phyloP scores from a whole-genome alignment of 2,329 filamentous ascomycete genomes.

The Botrytis byssoidea region DNA sequence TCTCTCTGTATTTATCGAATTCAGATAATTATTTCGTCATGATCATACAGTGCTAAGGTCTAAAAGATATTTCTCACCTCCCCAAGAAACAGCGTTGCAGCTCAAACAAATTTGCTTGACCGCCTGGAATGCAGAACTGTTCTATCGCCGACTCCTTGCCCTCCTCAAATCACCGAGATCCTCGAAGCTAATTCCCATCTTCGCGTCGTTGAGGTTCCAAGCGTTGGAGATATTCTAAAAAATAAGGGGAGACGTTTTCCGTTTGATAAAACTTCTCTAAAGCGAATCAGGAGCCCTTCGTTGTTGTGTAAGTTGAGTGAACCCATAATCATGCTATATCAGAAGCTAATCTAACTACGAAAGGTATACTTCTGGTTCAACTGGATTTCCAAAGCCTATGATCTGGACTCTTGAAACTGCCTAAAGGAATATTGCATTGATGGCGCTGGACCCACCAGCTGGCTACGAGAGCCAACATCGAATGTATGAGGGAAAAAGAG shows the following conservation, averaged over 20 bases:
- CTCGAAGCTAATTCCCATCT: background rate
- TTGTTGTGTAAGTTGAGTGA: background rate
- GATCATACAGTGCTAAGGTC: background rate
- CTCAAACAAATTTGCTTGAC: background rate
- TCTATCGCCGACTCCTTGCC: background rate
- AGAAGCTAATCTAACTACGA: background rate
- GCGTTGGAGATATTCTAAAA: background rate
- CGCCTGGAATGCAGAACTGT: background rate
- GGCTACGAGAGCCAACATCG: background rate
- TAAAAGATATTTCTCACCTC: background rate
- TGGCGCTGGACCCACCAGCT: background rate
- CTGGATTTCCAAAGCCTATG: background rate
- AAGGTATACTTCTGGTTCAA: background rate
- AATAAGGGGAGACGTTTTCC: background rate
- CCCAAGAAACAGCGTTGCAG: background rate
- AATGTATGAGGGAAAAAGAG: slow-evolving; percentile 2
- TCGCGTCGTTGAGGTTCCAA: background rate
- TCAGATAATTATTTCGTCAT: background rate
- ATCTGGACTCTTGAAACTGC: background rate
- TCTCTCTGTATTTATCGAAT: background rate
- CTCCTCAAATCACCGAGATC: background rate
- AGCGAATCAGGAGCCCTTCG: background rate
- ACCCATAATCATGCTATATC: background rate
- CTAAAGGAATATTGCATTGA: background rate
- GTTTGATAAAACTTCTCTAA: background rate